Evolutionary conservation across 2,329 filamentous ascomycete species (phyloP).

Genomic region (Pleoardoris graminearum): DNA sequence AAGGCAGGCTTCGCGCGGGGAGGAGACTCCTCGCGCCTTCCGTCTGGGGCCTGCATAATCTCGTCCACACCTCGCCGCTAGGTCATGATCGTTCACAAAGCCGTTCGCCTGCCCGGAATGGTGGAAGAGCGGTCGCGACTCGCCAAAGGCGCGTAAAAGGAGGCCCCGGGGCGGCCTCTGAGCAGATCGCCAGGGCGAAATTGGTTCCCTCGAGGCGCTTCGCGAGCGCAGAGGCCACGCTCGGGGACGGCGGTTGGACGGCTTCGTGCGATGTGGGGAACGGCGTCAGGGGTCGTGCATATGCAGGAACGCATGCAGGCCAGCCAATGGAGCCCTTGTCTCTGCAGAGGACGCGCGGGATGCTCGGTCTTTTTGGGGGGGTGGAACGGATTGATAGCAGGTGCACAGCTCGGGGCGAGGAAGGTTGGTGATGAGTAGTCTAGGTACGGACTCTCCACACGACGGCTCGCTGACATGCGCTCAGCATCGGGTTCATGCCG

Average conservation of each 20-base stretch:
- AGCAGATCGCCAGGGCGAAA: constrained; percentile 35
- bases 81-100: constrained; percentile 45
- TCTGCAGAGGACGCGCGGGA: constrained; percentile 11
- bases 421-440: neutral
- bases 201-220: constrained; percentile 34
- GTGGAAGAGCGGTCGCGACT: constrained; percentile 29
- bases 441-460: neutral
- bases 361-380: neutral
- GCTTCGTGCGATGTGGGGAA: constrained; percentile 24
- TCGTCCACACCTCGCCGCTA: constrained; percentile 23
- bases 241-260: constrained; percentile 25
- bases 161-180: constrained; percentile 29
- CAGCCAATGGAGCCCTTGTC: constrained; percentile 15
- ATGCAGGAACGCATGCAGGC: constrained; percentile 30
- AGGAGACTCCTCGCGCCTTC: constrained; percentile 27
- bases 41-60: constrained; percentile 37
- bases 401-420: neutral
- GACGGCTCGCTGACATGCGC: constrained; percentile 6
- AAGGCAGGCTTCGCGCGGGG: constrained; percentile 40
- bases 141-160: constrained; percentile 34
- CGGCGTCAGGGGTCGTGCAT: constrained; percentile 19
- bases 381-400: neutral
- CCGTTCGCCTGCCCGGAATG: constrained; percentile 16
- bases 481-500: constrained; percentile 9
- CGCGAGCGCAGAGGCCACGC: constrained; percentile 8